Conservation (phyloP, 495 filamentous ascomycete genomes). For the Penicillium verhagenii region DNA sequence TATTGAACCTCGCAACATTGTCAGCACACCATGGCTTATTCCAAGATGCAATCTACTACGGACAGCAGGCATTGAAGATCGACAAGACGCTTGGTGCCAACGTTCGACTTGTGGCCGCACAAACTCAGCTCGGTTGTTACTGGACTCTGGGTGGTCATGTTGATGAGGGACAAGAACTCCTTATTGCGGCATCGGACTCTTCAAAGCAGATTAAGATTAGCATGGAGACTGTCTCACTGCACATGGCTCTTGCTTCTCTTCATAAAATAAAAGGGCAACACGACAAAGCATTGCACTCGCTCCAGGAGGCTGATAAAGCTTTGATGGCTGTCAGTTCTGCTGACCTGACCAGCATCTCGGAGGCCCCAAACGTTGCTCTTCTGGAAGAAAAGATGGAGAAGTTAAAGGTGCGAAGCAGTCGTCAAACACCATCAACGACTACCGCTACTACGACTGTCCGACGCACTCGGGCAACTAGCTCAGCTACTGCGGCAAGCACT, state of each 20-base stretch:
- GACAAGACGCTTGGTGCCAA: slow-evolving; percentile 65
- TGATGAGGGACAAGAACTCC: slow-evolving; percentile 59
- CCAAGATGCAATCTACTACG: slow-evolving; percentile 86
- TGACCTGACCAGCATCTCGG: slow-evolving; percentile 16
- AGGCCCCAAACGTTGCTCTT: slow-evolving; percentile 19
- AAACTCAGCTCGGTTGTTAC: slow-evolving; percentile 61
- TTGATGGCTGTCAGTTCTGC: slow-evolving; percentile 28
- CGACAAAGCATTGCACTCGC: slow-evolving; percentile 48
- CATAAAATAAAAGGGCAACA: slow-evolving; percentile 39
- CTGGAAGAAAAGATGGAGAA: slow-evolving; percentile 44
- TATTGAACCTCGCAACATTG: slow-evolving; percentile 68
- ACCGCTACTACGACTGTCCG: slow-evolving; percentile 18
- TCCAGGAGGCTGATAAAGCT: slow-evolving; percentile 43
- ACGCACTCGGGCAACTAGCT: slow-evolving; percentile 37
- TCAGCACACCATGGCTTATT: slow-evolving; percentile 83
- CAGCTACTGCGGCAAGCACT: slow-evolving; percentile 23
- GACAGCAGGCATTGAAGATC: slow-evolving; percentile 78
- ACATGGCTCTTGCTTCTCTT: slow-evolving; percentile 45
- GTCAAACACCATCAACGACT: slow-evolving; percentile 19
- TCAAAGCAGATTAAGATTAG: slow-evolving; percentile 40
- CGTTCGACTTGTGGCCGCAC: slow-evolving; percentile 50
- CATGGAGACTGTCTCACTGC: slow-evolving; percentile 47
- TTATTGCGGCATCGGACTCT: slow-evolving; percentile 49
- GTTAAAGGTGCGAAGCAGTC: slow-evolving; percentile 33
- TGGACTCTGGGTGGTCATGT: slow-evolving; percentile 62